Evolutionary conservation across 2,329 filamentous ascomycete species (phyloP), one percentile per base, ranked within the genome.

Genomic region (Trichoderma semiorbis): DNA sequence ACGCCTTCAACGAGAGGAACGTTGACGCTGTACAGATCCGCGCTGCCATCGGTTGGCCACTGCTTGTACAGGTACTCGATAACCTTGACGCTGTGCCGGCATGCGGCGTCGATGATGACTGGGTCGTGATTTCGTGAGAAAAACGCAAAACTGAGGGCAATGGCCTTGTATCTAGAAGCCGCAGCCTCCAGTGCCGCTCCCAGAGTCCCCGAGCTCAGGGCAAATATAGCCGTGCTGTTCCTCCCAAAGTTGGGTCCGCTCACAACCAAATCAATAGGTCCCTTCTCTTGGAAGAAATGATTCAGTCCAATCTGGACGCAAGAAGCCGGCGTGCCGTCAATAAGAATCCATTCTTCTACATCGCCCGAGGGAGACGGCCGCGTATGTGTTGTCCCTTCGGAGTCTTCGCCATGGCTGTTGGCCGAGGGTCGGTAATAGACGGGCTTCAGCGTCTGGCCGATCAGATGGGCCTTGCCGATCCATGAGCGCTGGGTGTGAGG

Each of bases 401-500:
- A 78, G 66, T 82, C 80, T 32, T 81, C 81, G 66, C 81, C 81
- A 73, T 84, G 81, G 32, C 82, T 78, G 18, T 80, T 79, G 47
- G 79, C 73, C n/a, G 80, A 85, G 16, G 88, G 88, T 1, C 92
- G 92, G 84, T 94, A 97, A 84, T 97, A 97, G 32, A 89, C 87
- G 10, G 94, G 94, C 79, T 91, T 93, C 73, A 97, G 89, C 11
- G 93, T 92, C 80, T 95, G 92, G 71, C 95, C 95, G 77, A 98
- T 94, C 78, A 98, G 93, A 82, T 98, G 96, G 3, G 96, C 96
- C 85, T 99, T 99, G 77, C 95, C 95, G 78, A 99, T 98, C 96
- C 96, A 99, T 71, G 94, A 97, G 74, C 95, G 91, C 83, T 99
- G 96, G 7, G 91, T 91, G 80, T 98, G 90, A 2, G 96, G 96